phyloP scores from a whole-genome alignment of 108 stramenopile species.

The Epipyxis sp. region DNA sequence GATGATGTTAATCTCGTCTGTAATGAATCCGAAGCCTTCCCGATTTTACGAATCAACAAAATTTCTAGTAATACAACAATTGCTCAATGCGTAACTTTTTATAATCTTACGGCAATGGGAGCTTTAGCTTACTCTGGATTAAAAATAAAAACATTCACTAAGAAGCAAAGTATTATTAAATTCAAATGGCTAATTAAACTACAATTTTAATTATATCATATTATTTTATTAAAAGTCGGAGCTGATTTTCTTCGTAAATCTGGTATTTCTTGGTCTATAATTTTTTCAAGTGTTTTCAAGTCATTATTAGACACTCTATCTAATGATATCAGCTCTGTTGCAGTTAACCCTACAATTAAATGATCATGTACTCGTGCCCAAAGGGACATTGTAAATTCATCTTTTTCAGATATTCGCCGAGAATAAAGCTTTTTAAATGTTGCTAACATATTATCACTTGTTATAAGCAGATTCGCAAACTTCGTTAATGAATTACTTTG shows the following conservation, averaged over 20 bases:
- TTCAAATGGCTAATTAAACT: too few species aligned
- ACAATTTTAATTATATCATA: too few species aligned
- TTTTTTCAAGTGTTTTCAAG: not conserved
- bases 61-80: too few species aligned
- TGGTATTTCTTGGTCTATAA: not conserved
- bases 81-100: too few species aligned
- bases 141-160: too few species aligned
- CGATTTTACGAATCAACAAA: too few species aligned
- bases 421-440: slow-evolving; percentile 30
- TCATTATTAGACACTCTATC: not conserved
- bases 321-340: not conserved
- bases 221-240: not conserved
- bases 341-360: not conserved
- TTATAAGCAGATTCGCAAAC: not conserved
- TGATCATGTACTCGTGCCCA: slow-evolving; percentile 42
- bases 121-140: too few species aligned
- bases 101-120: too few species aligned
- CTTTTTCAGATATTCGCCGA: slow-evolving; percentile 27
- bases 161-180: too few species aligned
- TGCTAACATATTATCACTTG: slow-evolving; percentile 13
- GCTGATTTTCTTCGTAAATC: not conserved
- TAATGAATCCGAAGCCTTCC: too few species aligned
- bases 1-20: too few species aligned
- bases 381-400: slow-evolving; percentile 30
- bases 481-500: not conserved